Conservation (phyloP, 2,329 filamentous ascomycete species). For the Trichoderma afroharzianum region DNA sequence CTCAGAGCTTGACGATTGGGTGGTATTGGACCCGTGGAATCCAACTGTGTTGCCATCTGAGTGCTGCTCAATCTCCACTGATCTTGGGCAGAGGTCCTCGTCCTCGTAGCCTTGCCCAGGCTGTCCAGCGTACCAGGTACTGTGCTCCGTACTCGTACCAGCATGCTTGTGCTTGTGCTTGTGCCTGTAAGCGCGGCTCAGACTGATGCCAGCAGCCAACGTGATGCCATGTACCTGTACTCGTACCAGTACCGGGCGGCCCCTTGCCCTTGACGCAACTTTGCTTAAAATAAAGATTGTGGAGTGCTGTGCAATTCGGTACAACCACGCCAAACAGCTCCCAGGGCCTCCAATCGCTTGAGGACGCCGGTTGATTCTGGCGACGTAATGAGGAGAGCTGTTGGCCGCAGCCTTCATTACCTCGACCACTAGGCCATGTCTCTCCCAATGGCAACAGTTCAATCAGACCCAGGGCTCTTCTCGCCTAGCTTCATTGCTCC, state of each 20-base stretch:
- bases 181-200: constrained; percentile 1
- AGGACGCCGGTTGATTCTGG: background rate
- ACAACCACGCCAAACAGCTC: background rate
- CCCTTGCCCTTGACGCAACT: constrained; percentile 9
- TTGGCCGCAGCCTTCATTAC: background rate
- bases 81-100: background rate
- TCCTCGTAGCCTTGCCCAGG: constrained; percentile 7
- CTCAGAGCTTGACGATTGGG: constrained; percentile 21
- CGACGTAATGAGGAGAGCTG: background rate
- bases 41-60: background rate
- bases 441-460: background rate
- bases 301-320: background rate
- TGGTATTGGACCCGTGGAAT: constrained; percentile 7
- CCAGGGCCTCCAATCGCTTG: background rate
- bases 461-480: background rate
- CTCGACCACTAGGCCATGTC: background rate
- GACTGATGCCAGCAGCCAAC: background rate
- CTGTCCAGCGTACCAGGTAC: background rate
- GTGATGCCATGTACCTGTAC: background rate
- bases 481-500: constrained; percentile 6
- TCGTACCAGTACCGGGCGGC: background rate
- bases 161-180: background rate
- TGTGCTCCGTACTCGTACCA: background rate
- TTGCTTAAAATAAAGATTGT: constrained; percentile 14
- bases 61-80: constrained; percentile 23